Percentiles rank a stretch among this genome's conserved stretches.
phyloP scores from a whole-genome alignment of 805 yeast genomes.

The Yarrowia bubula region DNA sequence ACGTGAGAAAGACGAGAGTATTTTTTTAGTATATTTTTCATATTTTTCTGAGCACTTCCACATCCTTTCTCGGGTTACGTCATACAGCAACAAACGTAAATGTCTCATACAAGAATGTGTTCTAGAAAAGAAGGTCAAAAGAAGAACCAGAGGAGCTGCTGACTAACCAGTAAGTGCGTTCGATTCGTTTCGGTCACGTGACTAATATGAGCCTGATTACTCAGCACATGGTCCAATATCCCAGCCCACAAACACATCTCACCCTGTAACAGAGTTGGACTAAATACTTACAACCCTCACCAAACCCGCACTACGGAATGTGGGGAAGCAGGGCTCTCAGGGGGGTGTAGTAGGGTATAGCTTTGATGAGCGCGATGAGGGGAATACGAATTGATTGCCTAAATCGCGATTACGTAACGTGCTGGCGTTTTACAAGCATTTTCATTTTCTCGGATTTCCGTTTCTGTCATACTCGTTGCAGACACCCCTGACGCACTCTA shows the following conservation, averaged over 20 bases:
- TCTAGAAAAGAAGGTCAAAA: not conserved
- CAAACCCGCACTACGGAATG: not conserved
- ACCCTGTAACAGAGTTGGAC: not conserved
- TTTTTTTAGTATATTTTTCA: too few species aligned
- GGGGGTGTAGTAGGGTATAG: not conserved
- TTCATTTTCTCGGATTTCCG: not conserved
- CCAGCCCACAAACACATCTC: not conserved
- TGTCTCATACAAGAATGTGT: not conserved
- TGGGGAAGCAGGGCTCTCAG: not conserved
- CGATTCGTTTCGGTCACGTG: not conserved
- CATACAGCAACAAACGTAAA: not conserved
- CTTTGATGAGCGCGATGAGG: not conserved
- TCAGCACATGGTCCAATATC: too few species aligned
- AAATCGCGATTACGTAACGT: not conserved
- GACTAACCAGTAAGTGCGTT: too few species aligned
- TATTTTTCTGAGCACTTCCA: not conserved
- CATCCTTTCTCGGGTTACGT: not conserved
- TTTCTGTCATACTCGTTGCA: not conserved
- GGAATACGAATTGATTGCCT: not conserved
- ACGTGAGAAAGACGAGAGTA: not conserved
- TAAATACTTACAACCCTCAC: slow-evolving; percentile 6
- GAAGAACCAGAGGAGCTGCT: not conserved
- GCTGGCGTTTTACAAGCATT: not conserved
- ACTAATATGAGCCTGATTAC: too few species aligned
- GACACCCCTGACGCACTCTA: not conserved